These are phyloP conservation scores for Neofusicoccum umdonicola DNA, from an alignment of 2,329 filamentous ascomycete species.

Conservation along the genomic window DNA sequence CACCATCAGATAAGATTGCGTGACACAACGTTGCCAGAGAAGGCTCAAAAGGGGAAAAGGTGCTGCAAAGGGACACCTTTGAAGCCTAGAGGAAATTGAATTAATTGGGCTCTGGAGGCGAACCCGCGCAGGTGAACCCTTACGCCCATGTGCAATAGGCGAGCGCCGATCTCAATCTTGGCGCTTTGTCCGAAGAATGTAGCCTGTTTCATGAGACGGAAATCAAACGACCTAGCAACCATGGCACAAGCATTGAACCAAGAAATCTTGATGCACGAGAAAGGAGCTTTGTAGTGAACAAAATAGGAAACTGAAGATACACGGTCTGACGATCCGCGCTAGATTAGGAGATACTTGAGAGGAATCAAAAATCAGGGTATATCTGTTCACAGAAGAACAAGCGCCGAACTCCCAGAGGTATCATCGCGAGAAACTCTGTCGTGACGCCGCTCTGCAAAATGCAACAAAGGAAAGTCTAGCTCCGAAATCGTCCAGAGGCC, in stretches of 20 bases:
- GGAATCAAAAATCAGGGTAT: background rate
- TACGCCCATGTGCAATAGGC: constrained; percentile 11
- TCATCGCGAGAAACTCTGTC: background rate
- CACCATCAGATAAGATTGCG: no score
- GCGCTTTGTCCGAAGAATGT: constrained; percentile 1
- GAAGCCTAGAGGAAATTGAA: background rate
- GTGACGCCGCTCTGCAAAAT: background rate
- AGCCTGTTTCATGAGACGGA: background rate
- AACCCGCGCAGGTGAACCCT: background rate
- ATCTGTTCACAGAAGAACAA: background rate
- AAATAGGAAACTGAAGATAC: background rate
- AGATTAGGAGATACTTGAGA: background rate
- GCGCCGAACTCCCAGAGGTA: background rate
- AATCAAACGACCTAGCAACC: background rate
- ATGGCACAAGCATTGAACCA: background rate
- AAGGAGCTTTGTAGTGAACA: background rate
- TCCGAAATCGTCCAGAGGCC: background rate
- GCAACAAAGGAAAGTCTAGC: constrained; percentile 10
- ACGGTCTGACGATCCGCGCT: background rate
- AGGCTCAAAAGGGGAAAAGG: background rate
- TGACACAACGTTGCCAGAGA: background rate
- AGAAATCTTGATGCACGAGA: background rate
- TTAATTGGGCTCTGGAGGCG: background rate
- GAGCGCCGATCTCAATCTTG: constrained; percentile 12
- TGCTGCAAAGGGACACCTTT: background rate